These are phyloP conservation scores for Pneumocystis carinii DNA, from an alignment of 1,139 yeast genomes.

Conservation along the genomic window DNA sequence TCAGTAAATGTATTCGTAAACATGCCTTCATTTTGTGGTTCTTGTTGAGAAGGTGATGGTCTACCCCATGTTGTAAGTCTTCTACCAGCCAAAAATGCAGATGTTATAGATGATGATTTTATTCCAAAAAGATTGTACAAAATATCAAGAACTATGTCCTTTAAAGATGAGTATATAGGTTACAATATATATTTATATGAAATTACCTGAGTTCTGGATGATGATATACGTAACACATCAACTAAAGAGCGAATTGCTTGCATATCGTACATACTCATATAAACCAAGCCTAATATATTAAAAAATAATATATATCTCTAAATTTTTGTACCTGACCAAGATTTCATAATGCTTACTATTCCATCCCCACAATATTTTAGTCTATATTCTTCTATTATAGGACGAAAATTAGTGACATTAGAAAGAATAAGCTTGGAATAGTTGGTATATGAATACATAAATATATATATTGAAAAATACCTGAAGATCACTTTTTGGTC, in stretches of 20 bases:
- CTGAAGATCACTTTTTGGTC: slow-evolving; percentile 51
- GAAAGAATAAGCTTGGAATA: slow-evolving; percentile 34
- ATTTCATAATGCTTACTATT: slow-evolving; percentile 46
- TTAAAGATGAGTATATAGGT: slow-evolving; percentile 22
- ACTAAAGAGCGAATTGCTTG: slow-evolving; percentile 45
- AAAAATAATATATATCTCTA: neutral
- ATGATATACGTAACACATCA: slow-evolving; percentile 46
- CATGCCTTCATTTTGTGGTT: neutral
- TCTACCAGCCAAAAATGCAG: slow-evolving; percentile 26
- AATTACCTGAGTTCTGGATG: slow-evolving; percentile 21
- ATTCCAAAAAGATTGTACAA: slow-evolving; percentile 54
- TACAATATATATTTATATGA: neutral
- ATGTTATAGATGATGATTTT: slow-evolving; percentile 45
- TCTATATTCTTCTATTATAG: slow-evolving; percentile 35
- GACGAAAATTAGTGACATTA: slow-evolving; percentile 42
- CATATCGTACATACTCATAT: slow-evolving; percentile 46
- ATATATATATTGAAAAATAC: neutral
- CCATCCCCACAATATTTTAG: slow-evolving; percentile 51
- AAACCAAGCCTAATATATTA: slow-evolving; percentile 34
- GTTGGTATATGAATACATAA: slow-evolving; percentile 26
- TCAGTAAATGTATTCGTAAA: neutral
- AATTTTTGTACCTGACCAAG: slow-evolving; percentile 40
- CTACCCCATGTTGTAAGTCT: slow-evolving; percentile 18
- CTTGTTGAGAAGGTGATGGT: slow-evolving; percentile 6
- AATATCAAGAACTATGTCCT: slow-evolving; percentile 36